Evolutionary conservation across 73 alveolate species (phyloP), one percentile per base, ranked within the genome.

Genomic region (Symbiodinium natans): DNA sequence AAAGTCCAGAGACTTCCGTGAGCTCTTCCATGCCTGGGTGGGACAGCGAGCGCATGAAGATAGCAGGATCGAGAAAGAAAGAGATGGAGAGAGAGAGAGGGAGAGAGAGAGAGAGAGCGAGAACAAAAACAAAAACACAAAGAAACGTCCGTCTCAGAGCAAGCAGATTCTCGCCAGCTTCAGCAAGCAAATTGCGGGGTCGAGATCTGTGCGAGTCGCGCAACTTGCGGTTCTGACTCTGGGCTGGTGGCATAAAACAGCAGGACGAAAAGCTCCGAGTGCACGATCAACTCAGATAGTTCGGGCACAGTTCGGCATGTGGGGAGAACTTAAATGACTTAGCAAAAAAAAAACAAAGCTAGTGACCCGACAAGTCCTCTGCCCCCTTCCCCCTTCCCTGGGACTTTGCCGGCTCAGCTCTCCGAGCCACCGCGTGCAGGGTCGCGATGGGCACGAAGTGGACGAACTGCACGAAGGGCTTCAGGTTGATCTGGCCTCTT

Each of bases 371-470:
- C n/a, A n/a, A n/a, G n/a, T n/a, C n/a, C n/a, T n/a, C n/a, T n/a
- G n/a, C n/a, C n/a, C n/a, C n/a, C n/a, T n/a, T n/a, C n/a, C n/a
- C n/a, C n/a, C n/a, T n/a, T n/a, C n/a, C n/a, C n/a, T n/a, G n/a
- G n/a, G n/a, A n/a, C n/a, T n/a, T n/a, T n/a, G n/a, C n/a, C n/a
- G n/a, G n/a, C n/a, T n/a, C n/a, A n/a, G n/a, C 59, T 13, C 59
- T 46, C 59, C 59, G 59, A n/a, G n/a, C n/a, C n/a, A 39, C 96
- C 36, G 77, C 43, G 87, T 90, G 96, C 36, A 90, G 36, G n/a
- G 96, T 90, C 36, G 96, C 96, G 75, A 90, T 27, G 25, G 96
- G 96, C 86, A 90, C 96, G 39, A 29, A 90, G 77, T 90, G 96
- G 6, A 90, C 96, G 43, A 90, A 90, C 87, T 90, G 96, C 29